Conservation (phyloP, 73 alveolate species). For the Symbiodinium natans region DNA sequence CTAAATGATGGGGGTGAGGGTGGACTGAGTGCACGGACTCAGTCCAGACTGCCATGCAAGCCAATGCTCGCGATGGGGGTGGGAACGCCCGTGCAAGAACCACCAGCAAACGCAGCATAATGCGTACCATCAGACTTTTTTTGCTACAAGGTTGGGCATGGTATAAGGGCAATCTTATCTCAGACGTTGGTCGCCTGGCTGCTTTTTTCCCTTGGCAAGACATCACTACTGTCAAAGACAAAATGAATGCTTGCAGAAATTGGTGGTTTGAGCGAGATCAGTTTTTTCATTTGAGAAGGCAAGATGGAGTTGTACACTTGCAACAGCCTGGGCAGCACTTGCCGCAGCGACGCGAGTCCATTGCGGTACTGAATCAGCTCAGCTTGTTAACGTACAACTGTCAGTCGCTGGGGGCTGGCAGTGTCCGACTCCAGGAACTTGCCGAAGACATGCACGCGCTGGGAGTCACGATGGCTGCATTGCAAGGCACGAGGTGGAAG, state of each 20-base stretch:
- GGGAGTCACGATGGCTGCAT: not conserved
- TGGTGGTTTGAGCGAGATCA: conserved; percentile 50
- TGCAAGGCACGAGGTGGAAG: conserved; percentile 35
- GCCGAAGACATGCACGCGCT: conserved; percentile 5
- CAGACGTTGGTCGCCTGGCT: conserved; percentile 16
- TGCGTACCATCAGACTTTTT: not conserved
- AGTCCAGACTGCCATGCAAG: conserved; percentile 3
- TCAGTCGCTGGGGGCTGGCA: conserved; percentile 15
- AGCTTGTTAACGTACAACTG: not conserved
- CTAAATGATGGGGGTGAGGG: conserved; percentile 24
- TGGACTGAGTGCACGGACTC: conserved; percentile 42
- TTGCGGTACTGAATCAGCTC: not conserved
- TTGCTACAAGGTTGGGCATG: conserved; percentile 38
- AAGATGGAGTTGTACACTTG: conserved; percentile 35
- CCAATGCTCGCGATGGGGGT: not conserved
- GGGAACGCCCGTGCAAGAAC: conserved; percentile 7
- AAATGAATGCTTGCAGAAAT: not conserved
- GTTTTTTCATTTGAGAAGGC: not conserved
- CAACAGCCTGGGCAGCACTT: not conserved
- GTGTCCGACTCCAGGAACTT: not conserved
- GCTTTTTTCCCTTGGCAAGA: conserved; percentile 22
- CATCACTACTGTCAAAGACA: not conserved
- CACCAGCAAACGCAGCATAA: conserved; percentile 16
- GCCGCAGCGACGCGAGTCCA: not conserved
- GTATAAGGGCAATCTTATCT: conserved; percentile 7